phyloP scores from a whole-genome alignment of 495 filamentous ascomycete genomes.

The Oidiodendron maius region DNA sequence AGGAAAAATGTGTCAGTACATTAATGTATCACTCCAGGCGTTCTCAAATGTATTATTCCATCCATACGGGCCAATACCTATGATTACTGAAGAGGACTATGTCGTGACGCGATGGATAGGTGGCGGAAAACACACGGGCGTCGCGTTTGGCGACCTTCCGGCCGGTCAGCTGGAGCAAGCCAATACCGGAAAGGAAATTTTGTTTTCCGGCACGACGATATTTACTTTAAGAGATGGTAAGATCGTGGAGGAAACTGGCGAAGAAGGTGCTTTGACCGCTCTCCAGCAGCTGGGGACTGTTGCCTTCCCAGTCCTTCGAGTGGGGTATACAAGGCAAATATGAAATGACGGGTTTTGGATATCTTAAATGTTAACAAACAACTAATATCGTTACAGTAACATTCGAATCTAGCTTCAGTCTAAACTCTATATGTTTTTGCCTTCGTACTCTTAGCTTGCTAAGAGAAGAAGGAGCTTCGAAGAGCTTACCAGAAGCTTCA shows the following conservation, averaged over 20 bases:
- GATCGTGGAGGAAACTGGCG: conserved; percentile 15
- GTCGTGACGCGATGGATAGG: conserved; percentile 13
- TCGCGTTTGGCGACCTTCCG: conserved; percentile 7
- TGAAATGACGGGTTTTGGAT: too few relatives aligned
- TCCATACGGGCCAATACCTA: conserved; percentile 5
- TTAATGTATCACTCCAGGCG: too few relatives aligned
- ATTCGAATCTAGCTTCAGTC: too few relatives aligned
- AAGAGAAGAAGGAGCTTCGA: too few relatives aligned
- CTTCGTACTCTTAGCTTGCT: too few relatives aligned
- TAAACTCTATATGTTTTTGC: too few relatives aligned
- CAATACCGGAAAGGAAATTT: conserved; percentile 9
- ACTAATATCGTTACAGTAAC: too few relatives aligned
- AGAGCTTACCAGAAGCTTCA: too few relatives aligned
- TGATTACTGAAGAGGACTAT: conserved; percentile 16
- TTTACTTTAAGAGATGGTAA: conserved; percentile 11
- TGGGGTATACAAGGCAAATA: too few relatives aligned
- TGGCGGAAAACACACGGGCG: conserved; percentile 13
- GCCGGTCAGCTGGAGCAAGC: conserved; percentile 3
- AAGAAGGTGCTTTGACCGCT: conserved; percentile 7
- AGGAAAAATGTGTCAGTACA: too few relatives aligned
- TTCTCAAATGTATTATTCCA: conserved; percentile 8
- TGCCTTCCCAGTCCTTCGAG: not conserved
- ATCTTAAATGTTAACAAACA: too few relatives aligned
- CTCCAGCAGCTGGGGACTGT: conserved; percentile 13
- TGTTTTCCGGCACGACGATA: conserved; percentile 13